Percentiles rank a stretch among this genome's conserved stretches.
Evolutionary conservation across 2,329 filamentous ascomycete genomes (phyloP).

Genomic region (Tolypocladium pustulatum): DNA sequence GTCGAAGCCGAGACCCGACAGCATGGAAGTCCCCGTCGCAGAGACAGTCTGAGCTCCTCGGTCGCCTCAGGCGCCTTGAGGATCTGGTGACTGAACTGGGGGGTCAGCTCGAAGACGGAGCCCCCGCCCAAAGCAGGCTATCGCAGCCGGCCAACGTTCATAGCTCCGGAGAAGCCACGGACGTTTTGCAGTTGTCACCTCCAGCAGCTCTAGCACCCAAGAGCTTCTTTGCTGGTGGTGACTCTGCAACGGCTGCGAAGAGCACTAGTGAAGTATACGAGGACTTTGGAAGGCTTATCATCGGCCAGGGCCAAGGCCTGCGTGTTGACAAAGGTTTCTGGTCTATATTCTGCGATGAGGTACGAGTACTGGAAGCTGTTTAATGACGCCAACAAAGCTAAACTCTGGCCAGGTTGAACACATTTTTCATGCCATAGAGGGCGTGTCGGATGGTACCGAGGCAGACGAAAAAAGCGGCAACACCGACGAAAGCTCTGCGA

Average conservation of each 20-base stretch:
- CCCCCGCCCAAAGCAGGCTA: not conserved
- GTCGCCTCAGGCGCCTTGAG: constrained; percentile 17
- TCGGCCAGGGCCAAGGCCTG: constrained; percentile 13
- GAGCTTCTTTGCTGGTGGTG: not conserved
- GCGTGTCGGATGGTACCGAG: constrained; percentile 8
- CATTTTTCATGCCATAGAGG: constrained; percentile 18
- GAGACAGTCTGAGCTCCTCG: constrained; percentile 18
- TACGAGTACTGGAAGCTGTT: not conserved
- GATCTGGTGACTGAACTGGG: constrained; percentile 19
- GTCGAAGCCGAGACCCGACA: constrained; percentile 10
- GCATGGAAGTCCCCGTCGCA: constrained; percentile 11
- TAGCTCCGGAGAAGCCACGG: not conserved
- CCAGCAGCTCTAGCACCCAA: not conserved
- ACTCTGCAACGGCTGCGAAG: not conserved
- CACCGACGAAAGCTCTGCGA: not conserved
- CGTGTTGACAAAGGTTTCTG: constrained; percentile 20
- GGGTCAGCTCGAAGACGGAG: constrained; percentile 17
- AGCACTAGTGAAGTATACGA: constrained; percentile 12
- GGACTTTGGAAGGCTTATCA: constrained; percentile 17
- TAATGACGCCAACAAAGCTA: not conserved
- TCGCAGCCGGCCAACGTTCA: not conserved
- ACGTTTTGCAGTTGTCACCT: not conserved
- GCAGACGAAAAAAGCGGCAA: not conserved
- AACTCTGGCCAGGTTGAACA: constrained; percentile 12
- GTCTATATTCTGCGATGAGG: constrained; percentile 20